Base-by-base conservation (phyloP, 73 alveolate species). In the Tetrahymena borealis region DNA sequence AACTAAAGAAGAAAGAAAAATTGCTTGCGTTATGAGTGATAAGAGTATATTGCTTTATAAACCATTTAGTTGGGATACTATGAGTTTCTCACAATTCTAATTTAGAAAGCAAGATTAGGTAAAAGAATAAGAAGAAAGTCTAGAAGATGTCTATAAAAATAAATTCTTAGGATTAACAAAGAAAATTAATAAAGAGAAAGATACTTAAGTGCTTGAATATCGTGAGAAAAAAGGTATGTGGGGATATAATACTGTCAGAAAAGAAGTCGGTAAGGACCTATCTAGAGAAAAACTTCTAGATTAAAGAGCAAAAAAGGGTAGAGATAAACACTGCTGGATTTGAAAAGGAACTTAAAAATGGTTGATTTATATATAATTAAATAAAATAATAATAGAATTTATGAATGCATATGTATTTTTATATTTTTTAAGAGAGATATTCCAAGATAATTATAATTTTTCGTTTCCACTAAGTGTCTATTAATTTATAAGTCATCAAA, bases 141-240 rank as follows among this genome's bases (percentile, higher is more conserved):
- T 93, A 2, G 95, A 93, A 24, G 95, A 85, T 90, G 91, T 91
- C 40, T 93, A 79, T n/a, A 92, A 93, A 28, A 92, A 93, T 18
- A 93, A 93, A 85, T 93, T 93, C 39, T 38, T 40, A 85, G 77
- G 91, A 8, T 91, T 93, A 39, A 90, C 95, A 2, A 78, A 93
- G 90, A 93, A 93, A 93, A 79, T 79, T 16, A 39, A 93, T 16
- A 93, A 93, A 40, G 33, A 40, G 28, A 79, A 90, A 85, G 78
- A 93, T 35, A 38, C 95, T 20, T 90, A 60, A 60, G 28, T 60
- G 9, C 28, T 93, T 12, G 95, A 93, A 35, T 33, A 79, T 37
- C 93, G 95, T 11, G 43, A 93, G 92, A 93, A 93, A 91, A 93
- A 92, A 40, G 95, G 95, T 18, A 93, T 85, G 93, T 93, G 95